Base-by-base conservation (phyloP, 1,284 basidiomycete species). In the Leccinum ponderosum region DNA sequence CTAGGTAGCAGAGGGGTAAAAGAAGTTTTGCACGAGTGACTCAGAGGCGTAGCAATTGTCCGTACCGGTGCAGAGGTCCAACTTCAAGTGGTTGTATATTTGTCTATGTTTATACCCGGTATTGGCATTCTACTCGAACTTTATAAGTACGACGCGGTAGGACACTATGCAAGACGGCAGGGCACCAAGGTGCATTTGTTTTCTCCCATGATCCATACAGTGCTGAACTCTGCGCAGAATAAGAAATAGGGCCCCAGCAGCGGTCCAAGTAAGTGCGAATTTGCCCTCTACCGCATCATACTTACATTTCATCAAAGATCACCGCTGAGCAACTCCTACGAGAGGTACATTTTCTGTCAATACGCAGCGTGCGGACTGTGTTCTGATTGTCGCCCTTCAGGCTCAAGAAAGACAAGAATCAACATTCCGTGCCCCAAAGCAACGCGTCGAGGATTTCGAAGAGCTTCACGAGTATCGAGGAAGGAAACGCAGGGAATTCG, bases 401-500 rank as follows among this genome's bases (percentile, higher is more conserved):
- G 95, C 97, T 48, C 95, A 98, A 86, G 97, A 98, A 71, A 84
- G 96, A 57, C 97, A 99, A 81, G 97, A 98, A 72, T 86, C 91
- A 22, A 87, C 91, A 14, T 91, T 95, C 72, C 86, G 88, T 56
- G 94, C 95, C 3, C 95, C 96, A n/a, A 92, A 90, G 69, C 95
- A 98, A 74, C 86, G 94, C 53, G 90, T 99, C 54, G 95, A 98
- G 77, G 97, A 99, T 77, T 93, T 94, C 70, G 97, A 99, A 75
- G 97, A 99, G 76, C 89, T 99, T 44, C 84, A 93, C 75, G 97
- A 99, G 77, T 98, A 97, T 72, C 89, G 94, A 62, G 95, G 94
- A 22, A 81, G 97, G 62, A 98, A 98, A 74, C 83, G 97, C 55
- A 95, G 92, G 70, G 97, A 99, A 75, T 99, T 96, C 66, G 97